These are phyloP conservation scores for Erysimum cheiri DNA, from an alignment of 441 rosid species.

Conservation along the genomic window DNA sequence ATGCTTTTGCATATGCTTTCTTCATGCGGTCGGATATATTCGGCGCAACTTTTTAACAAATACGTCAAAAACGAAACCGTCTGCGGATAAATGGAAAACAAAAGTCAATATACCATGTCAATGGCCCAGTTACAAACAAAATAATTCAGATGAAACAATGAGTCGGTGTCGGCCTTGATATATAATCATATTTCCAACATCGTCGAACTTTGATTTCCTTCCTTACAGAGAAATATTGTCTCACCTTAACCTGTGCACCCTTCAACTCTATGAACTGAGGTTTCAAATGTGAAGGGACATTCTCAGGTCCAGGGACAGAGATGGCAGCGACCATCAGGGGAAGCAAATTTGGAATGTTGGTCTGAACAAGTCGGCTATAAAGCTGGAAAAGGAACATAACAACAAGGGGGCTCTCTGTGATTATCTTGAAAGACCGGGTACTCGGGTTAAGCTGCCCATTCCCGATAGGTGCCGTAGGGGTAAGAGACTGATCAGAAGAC, in stretches of 20 bases:
- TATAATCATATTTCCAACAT: conserved; percentile 22
- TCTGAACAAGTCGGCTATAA: conserved; percentile 94
- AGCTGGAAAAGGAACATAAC: conserved; percentile 99
- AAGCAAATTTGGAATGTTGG: conserved; percentile 92
- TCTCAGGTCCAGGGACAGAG: conserved; percentile 96
- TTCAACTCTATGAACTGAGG: conserved; percentile 91
- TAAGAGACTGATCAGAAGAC: conserved; percentile 63
- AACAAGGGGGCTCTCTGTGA: conserved; percentile 98
- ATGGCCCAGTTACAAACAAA: not conserved
- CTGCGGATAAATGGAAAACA: conserved; percentile 57
- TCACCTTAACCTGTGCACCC: conserved; percentile 99
- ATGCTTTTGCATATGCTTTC: conserved; percentile 98
- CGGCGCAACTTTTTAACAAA: conserved; percentile 95
- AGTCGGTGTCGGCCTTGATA: not conserved
- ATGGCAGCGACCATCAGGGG: conserved; percentile 99
- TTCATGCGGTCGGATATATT: conserved; percentile 96
- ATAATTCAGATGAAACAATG: conserved; percentile 8
- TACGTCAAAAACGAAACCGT: conserved; percentile 98
- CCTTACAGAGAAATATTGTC: conserved; percentile 17
- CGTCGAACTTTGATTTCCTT: conserved; percentile 10
- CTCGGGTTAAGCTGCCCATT: conserved; percentile 94
- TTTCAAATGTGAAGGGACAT: conserved; percentile 86
- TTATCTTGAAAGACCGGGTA: conserved; percentile 95
- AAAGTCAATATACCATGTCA: conserved; percentile 30
- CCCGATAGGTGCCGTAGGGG: conserved; percentile 76